A percentile compares a stretch with the other conserved stretches of the same genome.
Evolutionary conservation across 208 protist genomes (phyloP).

Genomic region (Entamoeba histolytica): DNA sequence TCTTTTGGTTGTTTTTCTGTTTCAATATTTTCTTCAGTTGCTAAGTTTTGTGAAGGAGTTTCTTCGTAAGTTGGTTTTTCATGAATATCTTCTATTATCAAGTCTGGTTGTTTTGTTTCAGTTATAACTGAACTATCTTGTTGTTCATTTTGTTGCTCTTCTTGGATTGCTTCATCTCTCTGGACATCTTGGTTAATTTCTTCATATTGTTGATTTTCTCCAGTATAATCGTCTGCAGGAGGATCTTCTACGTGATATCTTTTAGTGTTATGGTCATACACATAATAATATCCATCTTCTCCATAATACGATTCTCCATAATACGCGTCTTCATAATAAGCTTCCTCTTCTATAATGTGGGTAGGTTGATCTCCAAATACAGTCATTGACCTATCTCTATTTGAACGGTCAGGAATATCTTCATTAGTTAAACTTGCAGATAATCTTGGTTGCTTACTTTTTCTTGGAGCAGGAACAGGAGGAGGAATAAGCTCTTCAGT

Average conservation of each 20-base stretch:
- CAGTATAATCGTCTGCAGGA: not conserved
- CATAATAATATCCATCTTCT: not conserved
- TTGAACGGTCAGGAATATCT: not conserved
- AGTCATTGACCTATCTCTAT: not conserved
- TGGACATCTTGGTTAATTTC: too few relatives aligned
- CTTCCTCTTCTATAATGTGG: not conserved
- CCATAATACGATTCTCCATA: not conserved
- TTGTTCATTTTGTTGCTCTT: not conserved
- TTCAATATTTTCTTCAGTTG: too few relatives aligned
- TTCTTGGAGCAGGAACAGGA: not conserved
- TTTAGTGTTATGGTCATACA: not conserved
- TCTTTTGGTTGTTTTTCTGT: too few relatives aligned
- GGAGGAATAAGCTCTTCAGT: not conserved
- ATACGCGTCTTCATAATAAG: not conserved
- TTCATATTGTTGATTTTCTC: too few relatives aligned
- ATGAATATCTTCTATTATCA: too few relatives aligned
- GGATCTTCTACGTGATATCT: not conserved
- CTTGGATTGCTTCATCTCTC: not conserved
- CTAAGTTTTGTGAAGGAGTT: too few relatives aligned
- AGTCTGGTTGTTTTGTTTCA: too few relatives aligned
- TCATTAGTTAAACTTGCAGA: too few relatives aligned
- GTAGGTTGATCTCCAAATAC: not conserved
- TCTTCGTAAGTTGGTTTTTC: too few relatives aligned
- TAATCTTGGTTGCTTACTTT: too few relatives aligned
- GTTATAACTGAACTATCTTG: not conserved